phyloP scores from a whole-genome alignment of 164 flowering plant genomes.

The Annona squamosa region DNA sequence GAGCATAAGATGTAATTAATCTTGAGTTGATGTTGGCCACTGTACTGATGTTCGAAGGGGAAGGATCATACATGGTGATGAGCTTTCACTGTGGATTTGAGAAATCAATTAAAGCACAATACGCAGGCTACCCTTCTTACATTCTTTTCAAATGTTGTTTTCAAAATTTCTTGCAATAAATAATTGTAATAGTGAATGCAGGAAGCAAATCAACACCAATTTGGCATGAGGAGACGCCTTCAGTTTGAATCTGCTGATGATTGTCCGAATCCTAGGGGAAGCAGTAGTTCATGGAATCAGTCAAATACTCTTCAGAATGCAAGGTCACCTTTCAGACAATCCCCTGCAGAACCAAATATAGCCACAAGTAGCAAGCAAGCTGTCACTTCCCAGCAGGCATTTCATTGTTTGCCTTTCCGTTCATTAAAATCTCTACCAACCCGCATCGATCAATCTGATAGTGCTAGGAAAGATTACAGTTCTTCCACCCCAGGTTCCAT shows the following conservation, averaged over 20 bases:
- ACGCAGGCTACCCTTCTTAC: background rate
- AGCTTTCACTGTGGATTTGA: background rate
- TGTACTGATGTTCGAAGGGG: no score
- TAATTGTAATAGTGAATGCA: slow-evolving; percentile 17
- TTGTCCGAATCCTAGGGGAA: background rate
- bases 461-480: slow-evolving; percentile 16
- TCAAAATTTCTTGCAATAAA: slow-evolving; percentile 9
- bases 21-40: no score
- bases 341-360: slow-evolving; percentile 13
- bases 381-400: slow-evolving; percentile 13
- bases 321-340: slow-evolving; percentile 15
- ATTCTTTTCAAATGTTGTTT: background rate
- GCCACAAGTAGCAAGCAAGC: slow-evolving; percentile 11
- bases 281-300: slow-evolving; percentile 3
- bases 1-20: no score
- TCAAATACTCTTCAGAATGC: slow-evolving; percentile 5
- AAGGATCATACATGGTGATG: no score
- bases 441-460: slow-evolving; percentile 7
- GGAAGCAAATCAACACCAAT: slow-evolving; percentile 28
- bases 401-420: slow-evolving; percentile 9
- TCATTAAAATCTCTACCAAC: slow-evolving; percentile 7
- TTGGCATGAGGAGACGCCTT: slow-evolving; percentile 36
- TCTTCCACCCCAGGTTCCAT: slow-evolving; percentile 23
- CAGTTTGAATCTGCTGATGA: slow-evolving; percentile 41
- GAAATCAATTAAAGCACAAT: background rate